Conservation (phyloP, 2,329 filamentous ascomycete species). For the Lecanosticta acicola region DNA sequence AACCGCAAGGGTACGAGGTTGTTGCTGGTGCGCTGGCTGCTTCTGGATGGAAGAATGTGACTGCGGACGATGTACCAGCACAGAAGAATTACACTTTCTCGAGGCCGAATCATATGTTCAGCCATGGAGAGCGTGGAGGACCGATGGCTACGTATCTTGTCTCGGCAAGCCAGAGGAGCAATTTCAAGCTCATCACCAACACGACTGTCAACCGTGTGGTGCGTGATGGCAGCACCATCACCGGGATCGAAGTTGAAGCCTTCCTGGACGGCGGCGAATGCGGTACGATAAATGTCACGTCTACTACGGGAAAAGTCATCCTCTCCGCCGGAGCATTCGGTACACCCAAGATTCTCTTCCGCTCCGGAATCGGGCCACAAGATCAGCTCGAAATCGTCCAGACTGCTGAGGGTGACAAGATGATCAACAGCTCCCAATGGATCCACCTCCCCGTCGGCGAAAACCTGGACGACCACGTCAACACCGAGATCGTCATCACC, state of each 20-base stretch:
- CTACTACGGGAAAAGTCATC: conserved; percentile 54
- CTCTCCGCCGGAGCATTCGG: conserved; percentile 54
- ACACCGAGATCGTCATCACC: conserved; percentile 49
- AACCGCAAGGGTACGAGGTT: conserved; percentile 61
- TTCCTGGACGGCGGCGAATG: conserved; percentile 49
- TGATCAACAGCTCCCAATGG: conserved; percentile 44
- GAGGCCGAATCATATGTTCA: conserved; percentile 63
- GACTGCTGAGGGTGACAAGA: conserved; percentile 41
- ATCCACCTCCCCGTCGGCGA: conserved; percentile 49
- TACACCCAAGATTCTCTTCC: conserved; percentile 59
- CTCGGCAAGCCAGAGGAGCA: conserved; percentile 51
- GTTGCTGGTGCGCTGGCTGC: conserved; percentile 54
- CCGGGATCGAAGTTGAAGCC: conserved; percentile 62
- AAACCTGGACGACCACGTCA: conserved; percentile 52
- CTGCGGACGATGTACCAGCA: conserved; percentile 54
- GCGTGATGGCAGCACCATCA: conserved; percentile 56
- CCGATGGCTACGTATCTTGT: conserved; percentile 68
- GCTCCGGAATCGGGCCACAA: conserved; percentile 57
- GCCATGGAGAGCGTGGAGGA: conserved; percentile 60
- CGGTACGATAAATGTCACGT: conserved; percentile 56
- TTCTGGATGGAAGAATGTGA: conserved; percentile 59
- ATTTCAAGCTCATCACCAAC: conserved; percentile 63
- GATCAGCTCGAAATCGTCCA: conserved; percentile 48
- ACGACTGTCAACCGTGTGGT: conserved; percentile 64
- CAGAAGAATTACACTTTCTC: conserved; percentile 62